Evolutionary conservation across 495 filamentous ascomycete species (phyloP).

Genomic region (Letharia columbiana): DNA sequence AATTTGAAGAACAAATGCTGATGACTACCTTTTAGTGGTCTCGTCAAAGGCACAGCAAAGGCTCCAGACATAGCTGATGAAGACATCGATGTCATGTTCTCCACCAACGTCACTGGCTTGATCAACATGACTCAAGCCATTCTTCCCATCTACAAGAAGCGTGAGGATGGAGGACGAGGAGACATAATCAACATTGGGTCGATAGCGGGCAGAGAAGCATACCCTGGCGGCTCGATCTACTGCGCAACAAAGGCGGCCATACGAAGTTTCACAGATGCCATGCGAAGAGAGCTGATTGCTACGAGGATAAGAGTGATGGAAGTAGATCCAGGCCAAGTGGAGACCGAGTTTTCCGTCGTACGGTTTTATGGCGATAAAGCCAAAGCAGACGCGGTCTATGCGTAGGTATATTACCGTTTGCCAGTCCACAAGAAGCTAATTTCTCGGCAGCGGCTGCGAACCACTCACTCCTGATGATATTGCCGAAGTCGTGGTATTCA

Average conservation of each 20-base stretch:
- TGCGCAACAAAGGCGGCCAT: slow-evolving; percentile 95
- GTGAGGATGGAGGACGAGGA: slow-evolving; percentile 67
- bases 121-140: slow-evolving; percentile 97
- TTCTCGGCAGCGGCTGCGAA: slow-evolving; percentile 56
- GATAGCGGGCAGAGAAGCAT: slow-evolving; percentile 86
- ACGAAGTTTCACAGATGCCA: slow-evolving; percentile 75
- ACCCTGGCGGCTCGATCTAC: slow-evolving; percentile 88
- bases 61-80: slow-evolving; percentile 74
- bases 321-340: slow-evolving; percentile 92
- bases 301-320: slow-evolving; percentile 84
- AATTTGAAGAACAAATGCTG: neutral
- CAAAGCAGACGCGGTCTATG: slow-evolving; percentile 94
- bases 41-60: slow-evolving; percentile 81
- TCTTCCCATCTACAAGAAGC: slow-evolving; percentile 73
- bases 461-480: slow-evolving; percentile 95
- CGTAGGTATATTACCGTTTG: slow-evolving; percentile 45
- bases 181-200: slow-evolving; percentile 97
- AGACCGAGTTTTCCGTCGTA: slow-evolving; percentile 96
- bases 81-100: slow-evolving; percentile 82
- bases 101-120: slow-evolving; percentile 86
- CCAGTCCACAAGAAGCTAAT: neutral
- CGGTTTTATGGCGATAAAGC: slow-evolving; percentile 85
- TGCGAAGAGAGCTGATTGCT: slow-evolving; percentile 82
- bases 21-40: slow-evolving; percentile 45
- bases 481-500: slow-evolving; percentile 88